phyloP scores from a whole-genome alignment of 2,329 filamentous ascomycete genomes.

The Trichoderma pleuroti region DNA sequence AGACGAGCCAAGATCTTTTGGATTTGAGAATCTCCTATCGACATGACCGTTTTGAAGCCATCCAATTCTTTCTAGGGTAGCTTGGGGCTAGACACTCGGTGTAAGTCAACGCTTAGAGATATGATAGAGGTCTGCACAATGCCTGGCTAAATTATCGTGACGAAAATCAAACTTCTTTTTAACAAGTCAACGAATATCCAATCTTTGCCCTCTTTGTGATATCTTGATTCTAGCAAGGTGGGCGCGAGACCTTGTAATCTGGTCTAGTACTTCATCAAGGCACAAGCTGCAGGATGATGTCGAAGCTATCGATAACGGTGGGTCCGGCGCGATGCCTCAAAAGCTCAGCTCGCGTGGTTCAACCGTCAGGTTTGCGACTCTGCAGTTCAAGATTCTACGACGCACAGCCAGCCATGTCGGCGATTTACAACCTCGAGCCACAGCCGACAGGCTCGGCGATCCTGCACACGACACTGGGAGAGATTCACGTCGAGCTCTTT shows the following conservation, averaged over 20 bases:
- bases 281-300: background rate
- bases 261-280: no score
- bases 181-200: no score
- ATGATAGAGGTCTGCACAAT: no score
- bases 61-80: background rate
- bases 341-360: conserved; percentile 3
- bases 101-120: background rate
- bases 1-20: no score
- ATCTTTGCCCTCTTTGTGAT: no score
- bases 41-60: background rate
- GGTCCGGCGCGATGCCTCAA: conserved; percentile 8
- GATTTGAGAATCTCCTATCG: background rate
- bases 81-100: background rate
- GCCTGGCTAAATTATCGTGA: no score
- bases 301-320: conserved; percentile 14
- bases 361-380: background rate
- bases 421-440: conserved; percentile 91
- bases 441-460: conserved; percentile 90
- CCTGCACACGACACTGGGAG: conserved; percentile 84
- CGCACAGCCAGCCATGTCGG: conserved; percentile 59
- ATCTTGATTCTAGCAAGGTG: no score
- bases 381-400: background rate
- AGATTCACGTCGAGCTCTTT: conserved; percentile 88
- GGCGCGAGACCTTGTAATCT: no score
- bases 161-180: no score